Evolutionary conservation across 768 basidiomycete species (phyloP).

Genomic region (Russula griseocarnosa): DNA sequence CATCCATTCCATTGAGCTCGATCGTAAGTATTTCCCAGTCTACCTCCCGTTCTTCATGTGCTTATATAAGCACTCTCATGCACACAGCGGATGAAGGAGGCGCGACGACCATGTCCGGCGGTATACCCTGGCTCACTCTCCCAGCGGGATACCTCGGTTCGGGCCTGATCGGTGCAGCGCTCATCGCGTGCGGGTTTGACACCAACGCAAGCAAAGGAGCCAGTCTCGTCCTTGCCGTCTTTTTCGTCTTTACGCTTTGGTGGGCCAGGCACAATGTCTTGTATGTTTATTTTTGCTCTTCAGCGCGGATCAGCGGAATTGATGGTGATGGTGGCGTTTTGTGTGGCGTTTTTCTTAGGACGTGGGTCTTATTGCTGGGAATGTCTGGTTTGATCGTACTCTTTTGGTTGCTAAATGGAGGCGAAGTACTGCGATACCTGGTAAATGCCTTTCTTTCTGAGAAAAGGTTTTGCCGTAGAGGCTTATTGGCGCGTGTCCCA

Average conservation of each 20-base stretch:
- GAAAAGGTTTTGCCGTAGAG: background rate
- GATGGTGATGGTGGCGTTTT: background rate
- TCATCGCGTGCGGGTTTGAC: conserved; percentile 87
- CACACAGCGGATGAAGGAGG: conserved; percentile 80
- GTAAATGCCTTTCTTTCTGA: conserved; percentile 39
- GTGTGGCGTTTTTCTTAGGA: conserved; percentile 40
- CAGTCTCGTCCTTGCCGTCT: conserved; percentile 71
- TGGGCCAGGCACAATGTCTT: conserved; percentile 75
- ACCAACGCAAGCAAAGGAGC: conserved; percentile 87
- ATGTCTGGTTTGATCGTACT: conserved; percentile 76
- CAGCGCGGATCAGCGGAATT: background rate
- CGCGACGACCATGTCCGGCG: conserved; percentile 82
- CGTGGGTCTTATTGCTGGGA: conserved; percentile 72
- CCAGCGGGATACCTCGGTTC: conserved; percentile 86
- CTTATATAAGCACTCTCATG: no score
- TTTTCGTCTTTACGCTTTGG: conserved; percentile 86
- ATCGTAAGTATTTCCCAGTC: conserved; percentile 54
- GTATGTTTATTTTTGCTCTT: conserved; percentile 39
- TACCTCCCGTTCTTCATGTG: background rate
- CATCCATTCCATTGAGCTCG: conserved; percentile 81
- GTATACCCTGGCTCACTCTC: conserved; percentile 74
- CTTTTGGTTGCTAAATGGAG: conserved; percentile 79
- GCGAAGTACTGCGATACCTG: conserved; percentile 71
- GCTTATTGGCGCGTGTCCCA: background rate
- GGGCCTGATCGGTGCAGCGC: conserved; percentile 77